Evolutionary conservation across 2,329 filamentous ascomycete genomes (phyloP).

Genomic region (Aspergillus luchuensis): DNA sequence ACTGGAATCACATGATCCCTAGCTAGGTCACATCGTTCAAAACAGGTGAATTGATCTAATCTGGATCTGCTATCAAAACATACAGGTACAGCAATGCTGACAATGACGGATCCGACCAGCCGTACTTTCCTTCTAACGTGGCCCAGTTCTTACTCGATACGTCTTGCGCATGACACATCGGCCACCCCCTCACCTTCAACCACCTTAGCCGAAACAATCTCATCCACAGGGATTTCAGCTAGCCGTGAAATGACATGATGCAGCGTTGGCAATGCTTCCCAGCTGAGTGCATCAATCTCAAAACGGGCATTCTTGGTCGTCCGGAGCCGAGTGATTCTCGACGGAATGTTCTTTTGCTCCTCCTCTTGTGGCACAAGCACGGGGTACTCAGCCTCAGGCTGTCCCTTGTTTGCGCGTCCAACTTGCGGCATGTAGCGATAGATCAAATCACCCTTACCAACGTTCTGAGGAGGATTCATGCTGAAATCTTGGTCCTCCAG

Average conservation of each 20-base stretch:
- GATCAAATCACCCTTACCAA: slow-evolving; percentile 47
- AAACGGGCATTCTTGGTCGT: slow-evolving; percentile 47
- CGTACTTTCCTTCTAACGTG: background rate
- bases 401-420: slow-evolving; percentile 49
- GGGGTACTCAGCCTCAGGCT: slow-evolving; percentile 59
- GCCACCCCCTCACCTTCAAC: slow-evolving; percentile 58
- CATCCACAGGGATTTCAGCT: slow-evolving; percentile 59
- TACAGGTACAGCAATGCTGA: background rate
- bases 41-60: background rate
- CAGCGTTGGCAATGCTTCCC: slow-evolving; percentile 60
- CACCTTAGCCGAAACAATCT: slow-evolving; percentile 58
- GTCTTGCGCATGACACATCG: slow-evolving; percentile 27
- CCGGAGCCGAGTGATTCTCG: slow-evolving; percentile 25
- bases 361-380: slow-evolving; percentile 40
- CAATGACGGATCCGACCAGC: background rate
- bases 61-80: background rate
- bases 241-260: slow-evolving; percentile 59
- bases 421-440: slow-evolving; percentile 62
- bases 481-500: slow-evolving; percentile 33
- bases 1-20: no score
- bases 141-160: slow-evolving; percentile 5
- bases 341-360: slow-evolving; percentile 36
- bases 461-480: slow-evolving; percentile 22
- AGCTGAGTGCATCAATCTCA: slow-evolving; percentile 53
- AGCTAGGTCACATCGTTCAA: background rate